Base-by-base conservation (phyloP, 805 yeast genomes). In the Sungouiella blattae region DNA sequence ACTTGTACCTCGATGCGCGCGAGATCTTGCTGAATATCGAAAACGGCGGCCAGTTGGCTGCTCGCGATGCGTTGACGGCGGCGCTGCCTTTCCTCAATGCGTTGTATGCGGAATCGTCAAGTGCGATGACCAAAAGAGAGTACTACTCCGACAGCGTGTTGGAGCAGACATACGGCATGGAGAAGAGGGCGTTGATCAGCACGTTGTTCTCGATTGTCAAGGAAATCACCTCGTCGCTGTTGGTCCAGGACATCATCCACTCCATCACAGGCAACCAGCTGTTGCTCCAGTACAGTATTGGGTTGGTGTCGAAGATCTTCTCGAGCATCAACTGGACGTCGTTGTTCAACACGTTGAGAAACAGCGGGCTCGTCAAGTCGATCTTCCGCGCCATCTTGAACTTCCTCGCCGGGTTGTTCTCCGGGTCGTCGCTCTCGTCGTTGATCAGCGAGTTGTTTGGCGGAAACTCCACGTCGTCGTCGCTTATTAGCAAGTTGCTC, bases 291-390 rank as follows among this genome's bases (percentile, higher is more conserved):
- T 47, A 51, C 23, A 56, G 56, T 29, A 37, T 49, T 9, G 35
- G 36, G 11, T 42, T 60, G 26, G 28, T 57, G 6, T 28, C 47
- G 9, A 41, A 50, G 24, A 44, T 58, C n/a, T 35, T 59, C 33
- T 34, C 40, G 28, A 49, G 50, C 29, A 46, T 49, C 35, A 45
- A 57, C 36, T 55, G 53, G 40, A 18, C 40, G 4, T 33, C 44
- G 5, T 31, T 60, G 28, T 57, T 46, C 40, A 40, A 39, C 13
- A 40, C 52, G 11, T 45, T 60, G 30, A 58, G 57, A 37, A 48
- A 49, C 28, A 57, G 63, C 23, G 63, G 58, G 15, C 33, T 53
- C 28, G 49, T 50, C 28, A 39, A 40, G 25, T 37, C 38, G 2
- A 23, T 53, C 9, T 45, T 55, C 37, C 16, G 28, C 8, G 26